These are phyloP conservation scores for Coemansia asiatica DNA, from an alignment of 192 early-diverging fungal species.

Conservation along the genomic window DNA sequence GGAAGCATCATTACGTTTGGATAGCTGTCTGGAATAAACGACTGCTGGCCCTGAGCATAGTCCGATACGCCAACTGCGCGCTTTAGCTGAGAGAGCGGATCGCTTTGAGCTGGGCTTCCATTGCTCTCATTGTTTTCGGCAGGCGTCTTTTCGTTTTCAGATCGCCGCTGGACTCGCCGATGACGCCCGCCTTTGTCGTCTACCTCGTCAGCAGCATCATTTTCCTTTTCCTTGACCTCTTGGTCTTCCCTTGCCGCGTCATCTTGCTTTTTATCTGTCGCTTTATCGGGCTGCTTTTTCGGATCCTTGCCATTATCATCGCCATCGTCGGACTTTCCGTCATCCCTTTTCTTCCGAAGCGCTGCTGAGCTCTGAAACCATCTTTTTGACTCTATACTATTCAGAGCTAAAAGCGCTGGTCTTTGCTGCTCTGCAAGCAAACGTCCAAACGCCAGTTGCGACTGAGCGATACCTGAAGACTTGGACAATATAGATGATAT, in stretches of 20 bases:
- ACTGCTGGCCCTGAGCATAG: conserved; percentile 65
- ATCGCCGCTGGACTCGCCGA: conserved; percentile 36
- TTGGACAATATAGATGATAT: neutral
- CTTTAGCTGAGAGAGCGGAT: conserved; percentile 47
- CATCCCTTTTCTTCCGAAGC: conserved; percentile 27
- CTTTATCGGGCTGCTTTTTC: conserved; percentile 2
- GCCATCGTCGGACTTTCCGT: conserved; percentile 1
- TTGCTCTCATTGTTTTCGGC: conserved; percentile 9
- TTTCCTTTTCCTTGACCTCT: conserved; percentile 14
- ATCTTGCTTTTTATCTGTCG: neutral
- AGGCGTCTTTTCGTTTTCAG: conserved; percentile 25
- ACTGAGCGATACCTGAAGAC: neutral
- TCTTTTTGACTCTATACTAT: conserved; percentile 2
- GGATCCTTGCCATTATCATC: neutral
- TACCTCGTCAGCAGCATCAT: conserved; percentile 4
- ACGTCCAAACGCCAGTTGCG: neutral
- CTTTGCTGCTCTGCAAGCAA: neutral
- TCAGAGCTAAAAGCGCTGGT: neutral
- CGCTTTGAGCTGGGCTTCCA: conserved; percentile 12
- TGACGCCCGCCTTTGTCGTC: conserved; percentile 26
- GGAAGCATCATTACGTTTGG: conserved; percentile 93
- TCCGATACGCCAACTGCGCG: conserved; percentile 64
- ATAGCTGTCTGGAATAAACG: conserved; percentile 86
- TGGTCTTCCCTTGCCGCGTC: conserved; percentile 2
- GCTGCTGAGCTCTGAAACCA: conserved; percentile 31